A percentile compares a stretch with the other conserved stretches of the same genome.
Conservation (phyloP, 768 basidiomycete genomes). For the Suillus spraguei region DNA sequence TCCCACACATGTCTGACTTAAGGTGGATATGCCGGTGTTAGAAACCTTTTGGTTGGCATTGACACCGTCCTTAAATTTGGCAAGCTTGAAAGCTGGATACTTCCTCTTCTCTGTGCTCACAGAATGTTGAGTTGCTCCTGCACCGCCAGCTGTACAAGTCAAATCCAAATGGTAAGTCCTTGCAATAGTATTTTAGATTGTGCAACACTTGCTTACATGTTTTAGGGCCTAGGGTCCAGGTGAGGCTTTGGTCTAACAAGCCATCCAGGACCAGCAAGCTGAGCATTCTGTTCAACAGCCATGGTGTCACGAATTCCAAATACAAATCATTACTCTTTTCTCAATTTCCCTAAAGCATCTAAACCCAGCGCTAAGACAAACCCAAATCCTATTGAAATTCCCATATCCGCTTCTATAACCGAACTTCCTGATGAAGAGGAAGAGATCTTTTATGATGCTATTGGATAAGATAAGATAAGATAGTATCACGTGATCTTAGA, state of each 20-base stretch:
- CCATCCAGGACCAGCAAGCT: neutral
- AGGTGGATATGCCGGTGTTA: neutral
- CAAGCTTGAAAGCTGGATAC: neutral
- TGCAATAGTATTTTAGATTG: neutral
- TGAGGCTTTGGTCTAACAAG: neutral
- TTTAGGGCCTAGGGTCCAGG: neutral
- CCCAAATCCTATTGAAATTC: no score
- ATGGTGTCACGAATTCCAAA: no score
- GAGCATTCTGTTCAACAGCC: neutral
- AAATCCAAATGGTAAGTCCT: neutral
- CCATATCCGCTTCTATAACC: no score
- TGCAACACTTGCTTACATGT: neutral
- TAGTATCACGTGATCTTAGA: no score
- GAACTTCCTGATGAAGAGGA: no score
- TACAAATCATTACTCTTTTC: no score
- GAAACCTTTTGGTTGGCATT: neutral
- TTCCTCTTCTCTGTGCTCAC: neutral
- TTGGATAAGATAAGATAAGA: no score
- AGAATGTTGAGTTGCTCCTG: neutral
- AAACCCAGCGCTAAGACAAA: no score
- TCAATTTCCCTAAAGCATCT: no score
- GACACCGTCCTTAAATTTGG: neutral
- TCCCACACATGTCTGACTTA: neutral
- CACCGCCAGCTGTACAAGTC: neutral
- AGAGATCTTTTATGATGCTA: no score